Percentiles rank a stretch among this genome's conserved stretches.
These are phyloP conservation scores for Cymbidium sinense DNA, from an alignment of 106 monocot genomes.

Conservation along the genomic window DNA sequence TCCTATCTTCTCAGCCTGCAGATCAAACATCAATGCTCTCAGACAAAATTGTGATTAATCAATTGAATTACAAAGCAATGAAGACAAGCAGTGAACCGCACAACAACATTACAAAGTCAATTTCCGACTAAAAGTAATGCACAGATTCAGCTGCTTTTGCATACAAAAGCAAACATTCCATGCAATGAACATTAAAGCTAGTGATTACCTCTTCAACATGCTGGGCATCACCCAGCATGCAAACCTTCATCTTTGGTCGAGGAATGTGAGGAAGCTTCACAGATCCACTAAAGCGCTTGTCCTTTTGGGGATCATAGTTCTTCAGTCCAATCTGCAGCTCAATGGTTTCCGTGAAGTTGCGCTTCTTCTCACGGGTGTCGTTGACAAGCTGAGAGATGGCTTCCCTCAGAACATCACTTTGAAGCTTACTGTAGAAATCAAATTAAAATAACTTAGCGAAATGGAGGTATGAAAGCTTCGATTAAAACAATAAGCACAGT, in stretches of 20 bases:
- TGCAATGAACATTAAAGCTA: neutral
- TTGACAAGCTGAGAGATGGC: constrained; percentile 15
- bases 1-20: constrained; percentile 26
- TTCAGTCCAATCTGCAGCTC: constrained; percentile 45
- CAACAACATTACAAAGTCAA: neutral
- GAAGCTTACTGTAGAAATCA: constrained; percentile 23
- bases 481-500: neutral
- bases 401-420: constrained; percentile 28
- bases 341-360: constrained; percentile 33
- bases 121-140: neutral
- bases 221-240: constrained; percentile 56
- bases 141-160: too few relatives aligned
- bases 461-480: neutral
- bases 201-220: constrained; percentile 32
- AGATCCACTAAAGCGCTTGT: constrained; percentile 33
- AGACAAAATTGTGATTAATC: neutral
- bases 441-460: neutral
- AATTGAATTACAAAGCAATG: neutral
- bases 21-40: neutral
- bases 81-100: neutral
- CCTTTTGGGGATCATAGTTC: constrained; percentile 40
- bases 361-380: constrained; percentile 12
- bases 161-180: neutral
- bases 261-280: constrained; percentile 33
- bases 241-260: constrained; percentile 41